phyloP scores from a whole-genome alignment of 441 rosid species.

The Eutrema salsugineum region DNA sequence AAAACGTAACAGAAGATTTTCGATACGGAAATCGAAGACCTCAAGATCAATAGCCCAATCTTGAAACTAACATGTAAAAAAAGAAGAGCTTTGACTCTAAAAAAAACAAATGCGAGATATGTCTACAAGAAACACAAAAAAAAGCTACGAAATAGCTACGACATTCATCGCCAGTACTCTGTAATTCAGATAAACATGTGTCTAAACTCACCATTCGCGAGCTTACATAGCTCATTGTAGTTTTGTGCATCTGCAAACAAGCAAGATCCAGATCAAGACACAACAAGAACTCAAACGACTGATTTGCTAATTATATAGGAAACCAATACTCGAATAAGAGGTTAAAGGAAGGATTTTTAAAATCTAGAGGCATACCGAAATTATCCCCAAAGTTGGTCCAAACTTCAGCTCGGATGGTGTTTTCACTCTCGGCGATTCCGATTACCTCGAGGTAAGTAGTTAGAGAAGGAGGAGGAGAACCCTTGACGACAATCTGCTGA shows the following conservation, averaged over 20 bases:
- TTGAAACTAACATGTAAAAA: constrained; percentile 14
- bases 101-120: neutral
- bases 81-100: neutral
- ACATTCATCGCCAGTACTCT: neutral
- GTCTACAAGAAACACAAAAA: neutral
- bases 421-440: constrained; percentile 78
- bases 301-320: neutral
- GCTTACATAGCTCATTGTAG: constrained; percentile 86
- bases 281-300: neutral
- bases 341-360: neutral
- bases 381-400: constrained; percentile 88
- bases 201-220: constrained; percentile 77
- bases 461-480: constrained; percentile 51
- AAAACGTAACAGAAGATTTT: neutral
- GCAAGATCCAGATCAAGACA: neutral
- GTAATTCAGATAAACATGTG: constrained; percentile 54
- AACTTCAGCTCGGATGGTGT: constrained; percentile 60
- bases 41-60: neutral
- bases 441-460: constrained; percentile 75
- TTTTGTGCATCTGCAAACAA: constrained; percentile 55
- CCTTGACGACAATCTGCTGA: constrained; percentile 57
- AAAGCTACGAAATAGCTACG: neutral
- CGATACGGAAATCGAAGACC: neutral
- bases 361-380: constrained; percentile 48
- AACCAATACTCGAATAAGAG: neutral